Evolutionary conservation across 768 basidiomycete species (phyloP).

Genomic region (Lepiota venenata): DNA sequence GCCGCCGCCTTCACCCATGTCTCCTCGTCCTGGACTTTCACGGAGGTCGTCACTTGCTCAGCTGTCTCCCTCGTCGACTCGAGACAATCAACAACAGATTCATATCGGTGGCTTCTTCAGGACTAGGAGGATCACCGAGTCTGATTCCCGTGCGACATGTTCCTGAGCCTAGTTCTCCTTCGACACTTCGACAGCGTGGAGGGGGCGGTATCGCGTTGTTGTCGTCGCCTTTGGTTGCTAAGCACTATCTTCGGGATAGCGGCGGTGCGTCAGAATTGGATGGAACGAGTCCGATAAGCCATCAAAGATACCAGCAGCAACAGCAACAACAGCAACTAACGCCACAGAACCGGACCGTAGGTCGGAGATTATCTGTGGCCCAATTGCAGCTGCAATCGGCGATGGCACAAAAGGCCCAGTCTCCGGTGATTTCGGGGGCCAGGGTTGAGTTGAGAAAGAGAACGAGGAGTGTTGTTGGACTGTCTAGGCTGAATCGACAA

Average conservation of each 20-base stretch:
- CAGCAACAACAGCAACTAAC: not conserved
- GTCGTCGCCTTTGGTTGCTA: not conserved
- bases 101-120: not conserved
- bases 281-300: not conserved
- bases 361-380: not conserved
- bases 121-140: not conserved
- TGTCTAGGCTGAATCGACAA: slow-evolving; percentile 1
- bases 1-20: slow-evolving; percentile 10
- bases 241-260: not conserved
- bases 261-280: not conserved
- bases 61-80: slow-evolving; percentile 5
- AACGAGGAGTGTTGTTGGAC: slow-evolving; percentile 1
- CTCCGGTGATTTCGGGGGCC: not conserved
- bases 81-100: not conserved
- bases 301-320: not conserved
- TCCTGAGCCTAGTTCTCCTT: not conserved
- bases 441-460: slow-evolving; percentile 2
- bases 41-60: slow-evolving; percentile 12
- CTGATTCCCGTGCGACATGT: not conserved
- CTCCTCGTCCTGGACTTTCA: slow-evolving; percentile 9
- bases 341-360: not conserved
- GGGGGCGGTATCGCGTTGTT: not conserved
- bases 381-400: not conserved
- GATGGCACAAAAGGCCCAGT: not conserved
- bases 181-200: not conserved